Evolutionary conservation across 2,329 filamentous ascomycete species (phyloP), one percentile per base, ranked within the genome.

Genomic region (Plenodomus biglobosus): DNA sequence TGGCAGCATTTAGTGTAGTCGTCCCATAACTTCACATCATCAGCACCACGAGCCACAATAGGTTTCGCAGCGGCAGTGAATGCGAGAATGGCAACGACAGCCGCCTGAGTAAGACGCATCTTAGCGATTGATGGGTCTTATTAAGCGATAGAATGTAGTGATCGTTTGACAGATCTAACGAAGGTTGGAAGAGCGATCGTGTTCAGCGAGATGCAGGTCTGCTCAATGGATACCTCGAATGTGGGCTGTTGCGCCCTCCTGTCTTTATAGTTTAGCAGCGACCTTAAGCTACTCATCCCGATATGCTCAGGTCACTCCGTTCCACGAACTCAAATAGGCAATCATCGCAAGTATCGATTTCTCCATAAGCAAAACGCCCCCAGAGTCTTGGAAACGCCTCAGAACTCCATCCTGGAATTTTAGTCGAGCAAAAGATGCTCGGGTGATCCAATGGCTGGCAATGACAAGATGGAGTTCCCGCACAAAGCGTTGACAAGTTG

Each of bases 21-120:
- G 16, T 47, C 18, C 20, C 30, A 36, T n/a, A 42, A 32, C 34
- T 50, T 50, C 16, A 37, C 38, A 30, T 50, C 48, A 22, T 46
- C 43, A 24, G 22, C 22, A 18, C 35, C 30, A 40, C 50, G 50
- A n/a, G 40, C 45, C 24, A 44, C 44, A n/a, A 56, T 45, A 15
- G 53, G 53, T 19, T 40, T 56, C 21, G 53, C 50, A 34, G 50
- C 48, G 5, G 45, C 50, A 38, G 50, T 56, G 42, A 47, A 50
- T 34, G 50, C 50, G 30, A 56, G 32, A 6, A 56, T 51, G 42
- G 53, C 53, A 30, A 56, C 47, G 38, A 53, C 17, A 37, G 47
- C 47, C 17, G 53, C 50, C 40, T 56, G 53, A 32, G 47, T 44
- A 32, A 56, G 46, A 51, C 50, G 53, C 53, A 56, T 56, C 15